A percentile compares a stretch with the other conserved stretches of the same genome.
phyloP scores from a whole-genome alignment of 805 yeast genomes.

The Yarrowia sp. region DNA sequence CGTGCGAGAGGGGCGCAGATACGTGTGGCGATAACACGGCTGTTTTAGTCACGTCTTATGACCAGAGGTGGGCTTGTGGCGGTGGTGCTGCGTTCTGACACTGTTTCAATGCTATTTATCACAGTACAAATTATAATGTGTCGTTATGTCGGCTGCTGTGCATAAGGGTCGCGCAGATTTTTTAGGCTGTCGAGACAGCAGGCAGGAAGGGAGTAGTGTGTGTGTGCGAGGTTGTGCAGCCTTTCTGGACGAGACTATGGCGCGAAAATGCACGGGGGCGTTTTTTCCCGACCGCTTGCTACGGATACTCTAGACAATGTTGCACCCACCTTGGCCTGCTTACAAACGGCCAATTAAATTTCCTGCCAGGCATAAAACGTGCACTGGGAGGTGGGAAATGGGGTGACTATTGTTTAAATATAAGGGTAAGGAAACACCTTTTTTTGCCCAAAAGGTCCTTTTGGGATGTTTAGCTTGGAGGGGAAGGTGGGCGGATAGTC shows the following conservation, averaged over 20 bases:
- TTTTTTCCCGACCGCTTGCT: no score
- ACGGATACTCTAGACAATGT: no score
- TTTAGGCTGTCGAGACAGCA: background rate
- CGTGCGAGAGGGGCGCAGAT: background rate
- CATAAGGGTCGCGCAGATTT: conserved; percentile 6
- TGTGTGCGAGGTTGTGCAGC: background rate
- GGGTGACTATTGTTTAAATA: conserved; percentile 12
- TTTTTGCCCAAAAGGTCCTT: conserved; percentile 9
- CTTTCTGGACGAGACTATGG: no score
- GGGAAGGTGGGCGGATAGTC: conserved; percentile 10
- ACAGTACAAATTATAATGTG: background rate
- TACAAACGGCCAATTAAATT: conserved; percentile 18
- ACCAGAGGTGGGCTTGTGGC: background rate
- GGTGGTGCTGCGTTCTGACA: background rate
- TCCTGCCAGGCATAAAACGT: conserved; percentile 14
- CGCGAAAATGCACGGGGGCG: no score
- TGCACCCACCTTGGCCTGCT: background rate
- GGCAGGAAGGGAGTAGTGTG: background rate
- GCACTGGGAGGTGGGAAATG: conserved; percentile 16
- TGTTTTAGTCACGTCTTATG: background rate
- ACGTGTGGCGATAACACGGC: no score
- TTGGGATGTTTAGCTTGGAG: conserved; percentile 17
- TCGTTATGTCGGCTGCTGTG: conserved; percentile 2
- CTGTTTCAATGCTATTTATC: background rate
- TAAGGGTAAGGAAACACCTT: conserved; percentile 11